These are phyloP conservation scores for Hymenochaete sp. DNA, from an alignment of 1,284 basidiomycete species.

Conservation along the genomic window DNA sequence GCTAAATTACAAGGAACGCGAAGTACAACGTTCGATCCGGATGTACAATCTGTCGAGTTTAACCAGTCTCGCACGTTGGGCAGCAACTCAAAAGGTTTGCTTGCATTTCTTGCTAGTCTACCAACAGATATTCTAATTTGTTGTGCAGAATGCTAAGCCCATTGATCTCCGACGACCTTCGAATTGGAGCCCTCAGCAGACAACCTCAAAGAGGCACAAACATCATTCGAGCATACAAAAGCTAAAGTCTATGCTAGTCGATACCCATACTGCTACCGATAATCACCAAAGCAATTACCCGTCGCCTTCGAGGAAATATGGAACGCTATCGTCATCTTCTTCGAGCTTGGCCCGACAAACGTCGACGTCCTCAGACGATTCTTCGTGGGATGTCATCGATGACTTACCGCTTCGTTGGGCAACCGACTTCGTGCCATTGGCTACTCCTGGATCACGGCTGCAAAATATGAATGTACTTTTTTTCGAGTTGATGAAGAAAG, in stretches of 20 bases:
- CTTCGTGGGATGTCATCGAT: conserved; percentile 66
- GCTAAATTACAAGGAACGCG: conserved; percentile 38
- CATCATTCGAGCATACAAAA: conserved; percentile 50
- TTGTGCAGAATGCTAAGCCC: conserved; percentile 45
- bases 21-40: conserved; percentile 47
- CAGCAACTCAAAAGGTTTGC: conserved; percentile 51
- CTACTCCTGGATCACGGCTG: conserved; percentile 54
- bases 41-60: conserved; percentile 77
- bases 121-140: conserved; percentile 10
- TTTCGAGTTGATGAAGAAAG: conserved; percentile 59
- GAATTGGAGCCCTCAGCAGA: conserved; percentile 43
- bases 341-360: conserved; percentile 14
- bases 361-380: conserved; percentile 35
- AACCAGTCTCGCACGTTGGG: conserved; percentile 64
- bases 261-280: conserved; percentile 29
- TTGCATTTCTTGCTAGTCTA: conserved; percentile 9
- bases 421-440: conserved; percentile 69
- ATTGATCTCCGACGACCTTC: conserved; percentile 48
- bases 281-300: conserved; percentile 26
- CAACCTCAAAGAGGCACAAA: conserved; percentile 45
- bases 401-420: conserved; percentile 73
- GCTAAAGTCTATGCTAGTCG: conserved; percentile 46
- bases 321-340: conserved; percentile 20
- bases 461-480: conserved; percentile 47
- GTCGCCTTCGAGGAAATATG: conserved; percentile 18